These are phyloP conservation scores for Esteya vermicola DNA, from an alignment of 2,329 filamentous ascomycete species.

Conservation along the genomic window DNA sequence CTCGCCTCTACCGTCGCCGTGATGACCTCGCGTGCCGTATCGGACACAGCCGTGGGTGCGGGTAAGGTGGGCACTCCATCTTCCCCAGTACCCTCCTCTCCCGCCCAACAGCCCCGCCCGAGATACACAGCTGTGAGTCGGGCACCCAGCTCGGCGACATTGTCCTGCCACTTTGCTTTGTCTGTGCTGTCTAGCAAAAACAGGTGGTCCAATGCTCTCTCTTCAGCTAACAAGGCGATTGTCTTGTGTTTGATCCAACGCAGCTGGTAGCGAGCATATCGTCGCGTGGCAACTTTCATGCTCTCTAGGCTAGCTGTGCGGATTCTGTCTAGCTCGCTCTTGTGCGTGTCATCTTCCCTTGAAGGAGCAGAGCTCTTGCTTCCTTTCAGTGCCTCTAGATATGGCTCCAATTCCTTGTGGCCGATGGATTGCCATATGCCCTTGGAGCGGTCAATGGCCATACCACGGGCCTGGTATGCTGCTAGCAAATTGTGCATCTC, in stretches of 20 bases:
- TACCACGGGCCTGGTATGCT: constrained; percentile 25
- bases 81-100: neutral
- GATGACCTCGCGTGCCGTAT: constrained; percentile 38
- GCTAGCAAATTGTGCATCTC: constrained; percentile 28
- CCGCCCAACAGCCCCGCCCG: constrained; percentile 5
- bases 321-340: too few species aligned
- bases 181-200: constrained; percentile 76
- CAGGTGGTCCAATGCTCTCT: constrained; percentile 39
- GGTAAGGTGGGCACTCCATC: constrained; percentile 25
- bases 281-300: constrained; percentile 70
- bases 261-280: constrained; percentile 74
- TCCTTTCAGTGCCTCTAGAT: constrained; percentile 26
- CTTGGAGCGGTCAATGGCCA: constrained; percentile 52
- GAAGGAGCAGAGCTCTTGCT: too few species aligned
- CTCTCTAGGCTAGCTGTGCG: constrained; percentile 50
- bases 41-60: constrained; percentile 31
- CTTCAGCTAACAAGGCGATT: constrained; percentile 49
- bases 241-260: constrained; percentile 81
- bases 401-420: constrained; percentile 78
- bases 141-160: constrained; percentile 53
- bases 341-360: too few species aligned
- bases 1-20: constrained; percentile 28
- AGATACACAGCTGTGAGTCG: constrained; percentile 52
- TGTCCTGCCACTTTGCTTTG: constrained; percentile 40
- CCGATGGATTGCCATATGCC: constrained; percentile 97